phyloP scores from a whole-genome alignment of 2,329 filamentous ascomycete species.

The Ophiosphaerella herpotricha region DNA sequence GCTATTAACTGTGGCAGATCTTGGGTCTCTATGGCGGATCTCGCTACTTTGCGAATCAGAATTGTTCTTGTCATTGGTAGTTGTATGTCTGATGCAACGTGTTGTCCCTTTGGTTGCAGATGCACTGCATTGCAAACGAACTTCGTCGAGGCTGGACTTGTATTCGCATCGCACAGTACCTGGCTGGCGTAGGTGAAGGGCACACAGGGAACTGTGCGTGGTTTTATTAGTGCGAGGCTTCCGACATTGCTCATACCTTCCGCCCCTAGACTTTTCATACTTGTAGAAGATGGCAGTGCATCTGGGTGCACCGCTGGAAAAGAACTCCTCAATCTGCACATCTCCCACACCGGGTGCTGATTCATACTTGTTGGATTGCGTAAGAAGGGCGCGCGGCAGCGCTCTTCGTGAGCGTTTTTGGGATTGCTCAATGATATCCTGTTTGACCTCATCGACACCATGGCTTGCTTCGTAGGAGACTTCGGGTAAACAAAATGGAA shows the following conservation, averaged over 20 bases:
- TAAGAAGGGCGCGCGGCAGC: no score
- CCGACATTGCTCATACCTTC: slow-evolving; percentile 10
- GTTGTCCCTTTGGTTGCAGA: neutral
- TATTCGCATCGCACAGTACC: slow-evolving; percentile 4
- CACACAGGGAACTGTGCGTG: slow-evolving; percentile 2
- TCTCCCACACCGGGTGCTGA: neutral
- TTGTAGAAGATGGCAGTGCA: slow-evolving; percentile 11
- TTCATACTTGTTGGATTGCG: no score
- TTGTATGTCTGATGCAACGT: neutral
- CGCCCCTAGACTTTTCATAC: slow-evolving; percentile 1
- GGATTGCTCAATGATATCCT: no score
- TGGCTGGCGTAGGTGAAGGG: slow-evolving; percentile 1
- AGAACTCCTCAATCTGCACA: slow-evolving; percentile 1
- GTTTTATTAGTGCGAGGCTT: slow-evolving; percentile 1
- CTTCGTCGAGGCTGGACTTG: neutral
- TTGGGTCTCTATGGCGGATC: neutral
- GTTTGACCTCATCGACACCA: no score
- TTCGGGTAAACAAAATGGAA: no score
- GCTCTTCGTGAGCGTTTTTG: no score
- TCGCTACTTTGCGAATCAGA: neutral
- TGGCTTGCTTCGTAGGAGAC: no score
- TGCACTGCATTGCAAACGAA: neutral
- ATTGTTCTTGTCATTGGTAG: neutral
- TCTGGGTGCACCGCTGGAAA: slow-evolving; percentile 5
- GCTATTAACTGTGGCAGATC: neutral